Conservation (phyloP, 2,329 filamentous ascomycete species). For the Fusarium algeriense region DNA sequence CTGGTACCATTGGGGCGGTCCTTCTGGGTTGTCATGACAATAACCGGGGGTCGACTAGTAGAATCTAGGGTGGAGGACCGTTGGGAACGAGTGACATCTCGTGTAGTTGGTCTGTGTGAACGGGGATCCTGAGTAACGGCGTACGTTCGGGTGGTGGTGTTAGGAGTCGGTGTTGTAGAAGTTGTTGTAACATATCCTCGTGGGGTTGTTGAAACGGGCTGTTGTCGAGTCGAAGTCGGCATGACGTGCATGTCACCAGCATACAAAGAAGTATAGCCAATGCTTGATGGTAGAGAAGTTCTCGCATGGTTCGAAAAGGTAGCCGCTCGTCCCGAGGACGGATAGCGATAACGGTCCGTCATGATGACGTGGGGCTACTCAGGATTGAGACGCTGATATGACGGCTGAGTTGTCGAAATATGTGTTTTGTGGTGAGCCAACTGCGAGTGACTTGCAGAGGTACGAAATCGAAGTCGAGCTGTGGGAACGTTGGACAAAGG, state of each 20-base stretch:
- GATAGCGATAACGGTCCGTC: conserved; percentile 61
- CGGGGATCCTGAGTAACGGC: conserved; percentile 66
- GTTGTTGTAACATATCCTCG: conserved; percentile 51
- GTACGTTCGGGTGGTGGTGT: conserved; percentile 67
- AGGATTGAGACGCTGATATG: conserved; percentile 14
- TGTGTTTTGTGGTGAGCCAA: conserved; percentile 16
- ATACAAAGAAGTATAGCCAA: conserved; percentile 64
- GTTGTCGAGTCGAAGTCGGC: conserved; percentile 54
- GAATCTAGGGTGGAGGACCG: conserved; percentile 67
- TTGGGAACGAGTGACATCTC: conserved; percentile 59
- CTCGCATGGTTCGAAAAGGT: conserved; percentile 64
- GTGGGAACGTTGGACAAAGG: conserved; percentile 33
- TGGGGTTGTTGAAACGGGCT: conserved; percentile 49
- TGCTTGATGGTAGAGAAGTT: conserved; percentile 64
- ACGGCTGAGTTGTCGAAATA: conserved; percentile 23
- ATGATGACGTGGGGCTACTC: conserved; percentile 52
- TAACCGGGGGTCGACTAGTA: conserved; percentile 63
- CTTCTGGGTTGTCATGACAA: conserved; percentile 67
- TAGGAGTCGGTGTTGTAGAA: conserved; percentile 52
- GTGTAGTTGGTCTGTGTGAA: conserved; percentile 60
- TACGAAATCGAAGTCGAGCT: conserved; percentile 16
- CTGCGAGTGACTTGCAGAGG: conserved; percentile 6
- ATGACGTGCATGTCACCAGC: conserved; percentile 67
- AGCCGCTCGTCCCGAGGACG: conserved; percentile 59
- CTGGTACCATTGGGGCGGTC: conserved; percentile 56